Evolutionary conservation across 352 stramenopile species (phyloP).

Genomic region (Phytophthora agathidicida): DNA sequence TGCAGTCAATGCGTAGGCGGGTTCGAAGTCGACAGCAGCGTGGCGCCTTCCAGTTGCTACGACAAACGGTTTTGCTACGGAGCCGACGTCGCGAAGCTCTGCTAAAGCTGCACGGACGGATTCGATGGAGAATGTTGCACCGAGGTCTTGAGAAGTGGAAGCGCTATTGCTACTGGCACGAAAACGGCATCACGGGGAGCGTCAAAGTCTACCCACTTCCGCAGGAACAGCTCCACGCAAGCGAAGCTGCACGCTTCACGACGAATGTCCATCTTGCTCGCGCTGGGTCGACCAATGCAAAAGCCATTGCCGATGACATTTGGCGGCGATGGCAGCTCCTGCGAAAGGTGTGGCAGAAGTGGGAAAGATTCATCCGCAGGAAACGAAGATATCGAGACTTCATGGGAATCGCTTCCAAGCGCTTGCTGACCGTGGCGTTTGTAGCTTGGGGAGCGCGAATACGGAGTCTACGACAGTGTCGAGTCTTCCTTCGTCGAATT

Average conservation of each 20-base stretch:
- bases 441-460: conserved; percentile 6
- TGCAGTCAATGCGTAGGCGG: conserved; percentile 31
- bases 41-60: conserved; percentile 25
- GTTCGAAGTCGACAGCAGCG: conserved; percentile 20
- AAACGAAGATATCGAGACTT: conserved; percentile 10
- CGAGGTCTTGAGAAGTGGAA: conserved; percentile 18
- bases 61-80: neutral
- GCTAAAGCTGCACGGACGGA: conserved; percentile 1
- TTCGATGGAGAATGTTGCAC: conserved; percentile 12
- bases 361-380: conserved; percentile 18
- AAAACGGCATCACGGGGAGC: neutral
- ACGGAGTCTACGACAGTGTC: neutral
- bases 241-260: no score
- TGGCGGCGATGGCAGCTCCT: conserved; percentile 6
- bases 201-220: conserved; percentile 18
- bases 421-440: conserved; percentile 8
- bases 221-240: neutral
- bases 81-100: conserved; percentile 13
- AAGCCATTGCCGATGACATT: neutral
- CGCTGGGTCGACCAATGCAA: neutral
- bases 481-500: conserved; percentile 16
- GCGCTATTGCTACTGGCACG: neutral
- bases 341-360: conserved; percentile 23
- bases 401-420: neutral
- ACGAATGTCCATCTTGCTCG: neutral